Percentiles rank a stretch among this genome's conserved stretches.
These are phyloP conservation scores for Arabis hirsuta DNA, from an alignment of 345 rosid species.

Conservation along the genomic window DNA sequence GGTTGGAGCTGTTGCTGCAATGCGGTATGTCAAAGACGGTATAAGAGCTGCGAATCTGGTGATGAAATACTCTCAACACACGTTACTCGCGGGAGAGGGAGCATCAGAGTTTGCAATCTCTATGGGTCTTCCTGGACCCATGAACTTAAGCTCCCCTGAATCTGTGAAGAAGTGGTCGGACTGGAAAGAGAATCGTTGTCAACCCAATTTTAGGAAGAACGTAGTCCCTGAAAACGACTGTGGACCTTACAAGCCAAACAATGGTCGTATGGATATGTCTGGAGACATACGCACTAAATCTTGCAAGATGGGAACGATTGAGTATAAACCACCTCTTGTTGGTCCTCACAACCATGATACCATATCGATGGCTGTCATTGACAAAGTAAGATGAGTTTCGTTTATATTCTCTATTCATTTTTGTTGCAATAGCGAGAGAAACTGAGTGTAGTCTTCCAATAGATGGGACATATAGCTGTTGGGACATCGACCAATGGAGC, in stretches of 20 bases:
- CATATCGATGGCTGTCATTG: slow-evolving; percentile 89
- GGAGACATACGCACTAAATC: slow-evolving; percentile 36
- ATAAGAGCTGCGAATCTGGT: slow-evolving; percentile 85
- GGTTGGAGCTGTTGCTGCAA: slow-evolving; percentile 98
- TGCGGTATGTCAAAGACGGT: slow-evolving; percentile 94
- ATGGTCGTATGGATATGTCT: slow-evolving; percentile 8
- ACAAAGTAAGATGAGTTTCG: slow-evolving; percentile 60
- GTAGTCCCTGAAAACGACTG: slow-evolving; percentile 61
- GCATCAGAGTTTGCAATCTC: slow-evolving; percentile 90
- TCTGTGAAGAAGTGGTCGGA: slow-evolving; percentile 74
- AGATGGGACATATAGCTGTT: slow-evolving; percentile 89
- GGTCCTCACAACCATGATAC: slow-evolving; percentile 88
- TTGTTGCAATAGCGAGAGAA: not conserved
- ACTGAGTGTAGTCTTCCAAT: slow-evolving; percentile 20
- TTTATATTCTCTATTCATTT: slow-evolving; percentile 15
- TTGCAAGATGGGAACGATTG: slow-evolving; percentile 43
- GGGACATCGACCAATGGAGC: slow-evolving; percentile 99
- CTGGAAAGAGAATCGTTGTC: slow-evolving; percentile 75
- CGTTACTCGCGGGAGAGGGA: slow-evolving; percentile 79
- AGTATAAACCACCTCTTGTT: slow-evolving; percentile 55
- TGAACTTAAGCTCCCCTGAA: slow-evolving; percentile 79
- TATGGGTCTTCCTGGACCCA: slow-evolving; percentile 93
- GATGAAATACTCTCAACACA: slow-evolving; percentile 80
- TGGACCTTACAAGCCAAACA: slow-evolving; percentile 74
- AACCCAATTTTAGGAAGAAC: slow-evolving; percentile 88